Conservation (phyloP, 2,329 filamentous ascomycete genomes). For the Massarina eburnea region DNA sequence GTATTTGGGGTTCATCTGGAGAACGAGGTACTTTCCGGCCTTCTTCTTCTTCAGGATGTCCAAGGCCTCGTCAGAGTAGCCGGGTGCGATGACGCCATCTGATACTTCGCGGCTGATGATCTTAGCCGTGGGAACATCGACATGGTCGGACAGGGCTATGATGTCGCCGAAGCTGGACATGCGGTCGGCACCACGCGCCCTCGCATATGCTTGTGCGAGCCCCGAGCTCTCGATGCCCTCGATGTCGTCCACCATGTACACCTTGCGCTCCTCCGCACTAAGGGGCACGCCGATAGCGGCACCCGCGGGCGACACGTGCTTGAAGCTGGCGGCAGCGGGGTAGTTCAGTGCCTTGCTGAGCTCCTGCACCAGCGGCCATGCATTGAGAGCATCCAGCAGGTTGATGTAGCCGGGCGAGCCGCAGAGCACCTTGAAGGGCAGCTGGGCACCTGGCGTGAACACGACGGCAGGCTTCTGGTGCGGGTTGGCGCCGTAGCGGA, state of each 20-base stretch:
- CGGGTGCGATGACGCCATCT: constrained; percentile 91
- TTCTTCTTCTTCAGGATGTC: constrained; percentile 98
- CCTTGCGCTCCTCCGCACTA: constrained; percentile 85
- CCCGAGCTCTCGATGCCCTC: constrained; percentile 80
- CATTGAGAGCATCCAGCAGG: constrained; percentile 91
- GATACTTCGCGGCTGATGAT: constrained; percentile 98
- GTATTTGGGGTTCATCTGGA: constrained; percentile 91
- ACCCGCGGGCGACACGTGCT: constrained; percentile 93
- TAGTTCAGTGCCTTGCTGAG: constrained; percentile 83
- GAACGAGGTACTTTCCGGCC: constrained; percentile 91
- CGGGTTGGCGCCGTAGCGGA: constrained; percentile 95
- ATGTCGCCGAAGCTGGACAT: constrained; percentile 99
- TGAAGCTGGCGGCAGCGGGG: constrained; percentile 95
- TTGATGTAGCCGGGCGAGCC: constrained; percentile 97
- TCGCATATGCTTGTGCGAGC: constrained; percentile 92
- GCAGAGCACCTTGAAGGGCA: constrained; percentile 93
- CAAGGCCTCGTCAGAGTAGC: constrained; percentile 80
- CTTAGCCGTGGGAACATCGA: constrained; percentile 90
- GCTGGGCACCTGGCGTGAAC: constrained; percentile 68
- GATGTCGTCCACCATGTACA: constrained; percentile 98
- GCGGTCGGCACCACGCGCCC: constrained; percentile 91
- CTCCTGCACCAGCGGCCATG: constrained; percentile 96
- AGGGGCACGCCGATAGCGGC: constrained; percentile 91
- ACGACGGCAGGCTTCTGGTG: constrained; percentile 97
- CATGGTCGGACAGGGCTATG: constrained; percentile 87